Evolutionary conservation across 1,284 basidiomycete species (phyloP).

Genomic region (Irpex lacteus): DNA sequence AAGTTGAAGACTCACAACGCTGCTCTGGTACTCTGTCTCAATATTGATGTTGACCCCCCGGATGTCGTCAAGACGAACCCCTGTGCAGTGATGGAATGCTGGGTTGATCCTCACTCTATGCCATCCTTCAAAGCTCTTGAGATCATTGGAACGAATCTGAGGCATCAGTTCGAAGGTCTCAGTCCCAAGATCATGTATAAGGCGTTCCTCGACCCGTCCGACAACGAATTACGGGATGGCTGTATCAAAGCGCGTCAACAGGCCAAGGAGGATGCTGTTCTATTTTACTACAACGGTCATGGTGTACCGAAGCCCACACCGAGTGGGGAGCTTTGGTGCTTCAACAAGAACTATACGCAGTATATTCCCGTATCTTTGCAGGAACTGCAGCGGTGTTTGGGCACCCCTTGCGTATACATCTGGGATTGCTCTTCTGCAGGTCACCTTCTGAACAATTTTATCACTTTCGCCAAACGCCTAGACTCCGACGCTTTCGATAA

Average conservation of each 20-base stretch:
- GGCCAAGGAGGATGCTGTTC: slow-evolving; percentile 90
- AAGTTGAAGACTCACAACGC: slow-evolving; percentile 92
- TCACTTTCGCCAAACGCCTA: slow-evolving; percentile 80
- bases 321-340: slow-evolving; percentile 98
- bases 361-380: slow-evolving; percentile 96
- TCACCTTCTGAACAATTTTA: slow-evolving; percentile 90
- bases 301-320: slow-evolving; percentile 97
- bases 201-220: slow-evolving; percentile 90
- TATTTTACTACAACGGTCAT: slow-evolving; percentile 99
- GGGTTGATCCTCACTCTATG: slow-evolving; percentile 94
- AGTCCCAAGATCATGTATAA: slow-evolving; percentile 91
- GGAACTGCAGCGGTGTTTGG: slow-evolving; percentile 90
- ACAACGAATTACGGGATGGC: slow-evolving; percentile 92
- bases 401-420: slow-evolving; percentile 94
- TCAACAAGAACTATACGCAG: slow-evolving; percentile 97
- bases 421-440: slow-evolving; percentile 99
- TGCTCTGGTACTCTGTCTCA: slow-evolving; percentile 92
- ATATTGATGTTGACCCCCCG: slow-evolving; percentile 97
- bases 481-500: slow-evolving; percentile 74
- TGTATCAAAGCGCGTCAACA: slow-evolving; percentile 84
- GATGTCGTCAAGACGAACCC: slow-evolving; percentile 98
- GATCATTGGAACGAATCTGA: slow-evolving; percentile 87
- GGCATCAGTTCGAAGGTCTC: slow-evolving; percentile 95
- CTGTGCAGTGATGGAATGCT: slow-evolving; percentile 93
- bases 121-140: slow-evolving; percentile 87